These are phyloP conservation scores for Ganoderma lingzhi DNA, from an alignment of 1,284 basidiomycete genomes.

Conservation along the genomic window DNA sequence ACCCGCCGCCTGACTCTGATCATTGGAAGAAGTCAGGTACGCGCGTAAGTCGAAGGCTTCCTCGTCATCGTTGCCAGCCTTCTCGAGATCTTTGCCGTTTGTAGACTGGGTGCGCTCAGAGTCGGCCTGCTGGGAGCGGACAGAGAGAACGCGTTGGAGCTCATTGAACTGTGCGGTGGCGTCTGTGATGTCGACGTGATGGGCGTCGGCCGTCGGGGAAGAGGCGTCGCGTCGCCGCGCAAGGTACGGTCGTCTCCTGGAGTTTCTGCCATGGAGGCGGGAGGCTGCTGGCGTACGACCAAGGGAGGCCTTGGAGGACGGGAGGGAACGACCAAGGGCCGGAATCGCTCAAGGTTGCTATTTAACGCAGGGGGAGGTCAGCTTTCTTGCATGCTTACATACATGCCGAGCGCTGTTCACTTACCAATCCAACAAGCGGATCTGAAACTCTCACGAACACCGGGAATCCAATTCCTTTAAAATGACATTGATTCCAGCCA, in stretches of 20 bases:
- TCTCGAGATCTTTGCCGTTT: slow-evolving; percentile 51
- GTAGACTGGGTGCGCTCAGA: slow-evolving; percentile 31
- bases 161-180: slow-evolving; percentile 64
- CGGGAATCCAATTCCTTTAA: background rate
- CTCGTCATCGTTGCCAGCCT: slow-evolving; percentile 55
- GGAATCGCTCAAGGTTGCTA: background rate
- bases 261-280: slow-evolving; percentile 38
- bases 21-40: slow-evolving; percentile 76
- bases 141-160: slow-evolving; percentile 51
- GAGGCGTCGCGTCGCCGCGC: slow-evolving; percentile 31
- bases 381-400: background rate
- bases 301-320: slow-evolving; percentile 13
- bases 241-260: slow-evolving; percentile 43
- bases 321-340: slow-evolving; percentile 6
- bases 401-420: background rate
- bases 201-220: slow-evolving; percentile 40
- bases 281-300: slow-evolving; percentile 4
- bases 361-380: slow-evolving; percentile 7
- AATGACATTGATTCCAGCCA: background rate
- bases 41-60: slow-evolving; percentile 75
- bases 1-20: slow-evolving; percentile 72
- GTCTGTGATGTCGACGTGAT: slow-evolving; percentile 51
- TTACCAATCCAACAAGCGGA: slow-evolving; percentile 6
- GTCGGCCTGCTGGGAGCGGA: slow-evolving; percentile 28
- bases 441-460: background rate